Conservation (phyloP, 2,329 filamentous ascomycete genomes). For the Paracoccidioides lutzii region DNA sequence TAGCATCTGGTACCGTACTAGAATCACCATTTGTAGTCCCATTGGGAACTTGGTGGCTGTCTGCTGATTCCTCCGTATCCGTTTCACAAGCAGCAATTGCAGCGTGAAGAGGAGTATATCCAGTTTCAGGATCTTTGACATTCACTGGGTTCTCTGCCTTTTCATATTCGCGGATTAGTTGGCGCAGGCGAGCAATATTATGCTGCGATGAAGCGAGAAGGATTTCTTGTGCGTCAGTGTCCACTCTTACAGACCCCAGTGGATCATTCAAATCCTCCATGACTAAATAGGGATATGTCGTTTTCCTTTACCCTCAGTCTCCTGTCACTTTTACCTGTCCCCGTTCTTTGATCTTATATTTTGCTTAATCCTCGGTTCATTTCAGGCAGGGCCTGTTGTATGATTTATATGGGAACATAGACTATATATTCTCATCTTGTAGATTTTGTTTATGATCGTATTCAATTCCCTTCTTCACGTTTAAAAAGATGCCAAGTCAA, state of each 20-base stretch:
- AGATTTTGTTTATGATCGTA: not conserved
- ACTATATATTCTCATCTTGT: not conserved
- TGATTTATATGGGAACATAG: not conserved
- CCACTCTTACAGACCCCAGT: conserved; percentile 18
- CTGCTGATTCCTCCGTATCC: conserved; percentile 12
- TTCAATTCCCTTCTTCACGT: too few species aligned
- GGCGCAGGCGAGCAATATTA: conserved; percentile 54
- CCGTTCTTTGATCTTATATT: not conserved
- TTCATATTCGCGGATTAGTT: conserved; percentile 48
- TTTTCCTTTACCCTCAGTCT: not conserved
- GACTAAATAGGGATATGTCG: not conserved
- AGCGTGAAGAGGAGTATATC: conserved; percentile 78
- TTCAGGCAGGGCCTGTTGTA: not conserved
- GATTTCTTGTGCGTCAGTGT: conserved; percentile 42
- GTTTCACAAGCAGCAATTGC: conserved; percentile 63
- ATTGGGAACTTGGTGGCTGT: conserved; percentile 12
- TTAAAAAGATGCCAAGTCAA: too few species aligned
- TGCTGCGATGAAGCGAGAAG: conserved; percentile 55
- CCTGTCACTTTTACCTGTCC: not conserved
- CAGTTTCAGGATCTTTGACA: conserved; percentile 71
- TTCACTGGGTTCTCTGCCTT: conserved; percentile 46
- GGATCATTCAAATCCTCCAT: conserved; percentile 7
- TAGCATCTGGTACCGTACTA: conserved; percentile 17
- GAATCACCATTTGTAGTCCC: conserved; percentile 14
- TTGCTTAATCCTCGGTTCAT: not conserved